Evolutionary conservation across 352 stramenopile species (phyloP).

Genomic region (Phytophthora citricola): DNA sequence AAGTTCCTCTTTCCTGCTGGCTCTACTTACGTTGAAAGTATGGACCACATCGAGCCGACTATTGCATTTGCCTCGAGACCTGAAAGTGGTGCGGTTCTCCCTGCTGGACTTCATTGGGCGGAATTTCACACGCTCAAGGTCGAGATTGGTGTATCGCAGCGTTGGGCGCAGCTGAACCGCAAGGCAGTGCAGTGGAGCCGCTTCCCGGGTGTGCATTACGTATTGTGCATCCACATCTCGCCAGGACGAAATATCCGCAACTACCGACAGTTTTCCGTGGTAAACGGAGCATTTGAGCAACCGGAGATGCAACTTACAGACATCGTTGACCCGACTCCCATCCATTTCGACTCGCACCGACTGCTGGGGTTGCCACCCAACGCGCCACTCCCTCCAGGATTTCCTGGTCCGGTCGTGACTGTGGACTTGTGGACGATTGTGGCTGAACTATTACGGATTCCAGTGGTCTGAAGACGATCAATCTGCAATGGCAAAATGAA

Average conservation of each 20-base stretch:
- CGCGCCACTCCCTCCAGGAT: background rate
- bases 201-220: background rate
- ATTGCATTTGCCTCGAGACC: background rate
- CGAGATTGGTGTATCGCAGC: background rate
- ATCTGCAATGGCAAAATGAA: too few relatives aligned
- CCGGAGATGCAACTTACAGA: background rate
- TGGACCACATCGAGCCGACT: background rate
- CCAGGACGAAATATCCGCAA: background rate
- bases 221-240: background rate
- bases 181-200: background rate
- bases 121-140: background rate
- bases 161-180: background rate
- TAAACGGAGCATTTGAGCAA: background rate
- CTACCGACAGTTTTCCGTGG: background rate
- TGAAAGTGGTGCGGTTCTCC: background rate
- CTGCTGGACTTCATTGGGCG: background rate
- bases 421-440: background rate
- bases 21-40: background rate
- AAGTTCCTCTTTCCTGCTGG: background rate
- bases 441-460: background rate
- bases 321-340: background rate
- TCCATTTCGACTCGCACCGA: background rate
- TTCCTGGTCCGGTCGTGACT: background rate
- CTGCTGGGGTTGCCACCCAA: background rate
- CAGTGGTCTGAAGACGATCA: background rate